A percentile compares a stretch with the other conserved stretches of the same genome.
Evolutionary conservation across 768 basidiomycete genomes (phyloP).

Genomic region (Leccinum imitatum): DNA sequence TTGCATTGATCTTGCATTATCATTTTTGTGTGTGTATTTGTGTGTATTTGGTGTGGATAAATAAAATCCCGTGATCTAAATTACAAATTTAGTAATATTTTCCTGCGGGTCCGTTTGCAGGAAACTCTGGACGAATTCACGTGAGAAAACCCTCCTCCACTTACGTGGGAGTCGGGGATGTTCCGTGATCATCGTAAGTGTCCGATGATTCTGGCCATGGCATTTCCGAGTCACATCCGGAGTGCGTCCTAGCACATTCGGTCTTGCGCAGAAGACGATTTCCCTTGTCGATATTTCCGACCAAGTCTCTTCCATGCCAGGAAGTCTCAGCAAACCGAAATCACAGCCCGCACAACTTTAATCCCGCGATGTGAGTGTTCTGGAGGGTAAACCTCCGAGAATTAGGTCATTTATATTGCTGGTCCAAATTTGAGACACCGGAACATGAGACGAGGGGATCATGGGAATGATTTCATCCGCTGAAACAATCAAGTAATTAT

Average conservation of each 20-base stretch:
- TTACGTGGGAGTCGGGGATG: too few species aligned
- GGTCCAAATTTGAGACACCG: not conserved
- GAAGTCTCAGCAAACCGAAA: not conserved
- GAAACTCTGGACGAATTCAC: too few species aligned
- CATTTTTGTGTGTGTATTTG: too few species aligned
- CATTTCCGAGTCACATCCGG: constrained; percentile 29
- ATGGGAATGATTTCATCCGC: not conserved
- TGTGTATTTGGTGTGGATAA: too few species aligned
- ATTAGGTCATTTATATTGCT: not conserved
- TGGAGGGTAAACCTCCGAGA: too few species aligned
- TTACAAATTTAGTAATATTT: too few species aligned
- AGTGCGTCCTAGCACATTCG: constrained; percentile 46
- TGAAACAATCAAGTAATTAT: not conserved
- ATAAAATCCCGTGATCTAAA: too few species aligned
- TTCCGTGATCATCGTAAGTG: not conserved
- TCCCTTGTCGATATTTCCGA: not conserved
- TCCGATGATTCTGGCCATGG: too few species aligned
- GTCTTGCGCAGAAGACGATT: constrained; percentile 33
- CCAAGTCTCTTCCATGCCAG: not conserved
- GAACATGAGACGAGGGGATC: not conserved
- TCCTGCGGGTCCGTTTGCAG: too few species aligned
- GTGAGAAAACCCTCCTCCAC: too few species aligned
- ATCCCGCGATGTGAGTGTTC: too few species aligned
- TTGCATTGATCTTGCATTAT: too few species aligned
- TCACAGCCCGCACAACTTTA: not conserved